Base-by-base conservation (phyloP, 257 asterid genomes). In the Solanum boliviense region DNA sequence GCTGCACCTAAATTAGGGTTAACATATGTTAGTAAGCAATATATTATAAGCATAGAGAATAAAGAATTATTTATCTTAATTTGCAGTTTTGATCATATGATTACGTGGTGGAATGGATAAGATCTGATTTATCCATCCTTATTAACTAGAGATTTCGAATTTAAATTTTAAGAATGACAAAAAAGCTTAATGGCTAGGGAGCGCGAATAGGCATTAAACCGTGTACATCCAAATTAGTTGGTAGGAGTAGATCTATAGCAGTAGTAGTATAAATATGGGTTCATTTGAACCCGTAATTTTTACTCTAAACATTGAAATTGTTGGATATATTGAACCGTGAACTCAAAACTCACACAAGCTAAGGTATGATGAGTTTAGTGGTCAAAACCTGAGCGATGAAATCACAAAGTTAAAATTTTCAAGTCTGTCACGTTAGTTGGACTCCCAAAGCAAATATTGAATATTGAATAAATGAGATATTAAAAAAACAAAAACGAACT, bases 1-100 rank as follows among this genome's bases (percentile, higher is more conserved):
- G 92, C 41, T 92, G 94, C 87, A 92, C 93, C 93, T 92, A 84
- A n/a, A 92, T 83, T 12, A 74, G 73, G 85, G 85, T 9, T 44
- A 27, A 78, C 13, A 31, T 10, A 16, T 11, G 13, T 12, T 27
- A 27, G 39, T 7, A 71, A 71, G 5, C 10, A 15, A 46, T 41
- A 39, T 46, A 46, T 46, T 13, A 46, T 1, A 36, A 46, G 20
- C 58, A 13, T 46, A 46, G 58, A 46, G 7, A 46, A 46, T 46
- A 46, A 5, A 46, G 20, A 46, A 5, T 13, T 13, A 46, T 58
- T 31, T 27, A 46, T 58, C 16, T 27, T 27, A 6, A 27, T 70
- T 27, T 70, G 76, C 6, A 29, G 12, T 29, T 29, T 5, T 67
- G 35, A 5, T 67, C 74, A 1, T 27, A 39, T 39, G 36, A 31